Percentiles rank a stretch among this genome's conserved stretches.
These are phyloP conservation scores for Triticum timopheevii DNA, from an alignment of 176 grass and related monocot genomes.

Conservation along the genomic window DNA sequence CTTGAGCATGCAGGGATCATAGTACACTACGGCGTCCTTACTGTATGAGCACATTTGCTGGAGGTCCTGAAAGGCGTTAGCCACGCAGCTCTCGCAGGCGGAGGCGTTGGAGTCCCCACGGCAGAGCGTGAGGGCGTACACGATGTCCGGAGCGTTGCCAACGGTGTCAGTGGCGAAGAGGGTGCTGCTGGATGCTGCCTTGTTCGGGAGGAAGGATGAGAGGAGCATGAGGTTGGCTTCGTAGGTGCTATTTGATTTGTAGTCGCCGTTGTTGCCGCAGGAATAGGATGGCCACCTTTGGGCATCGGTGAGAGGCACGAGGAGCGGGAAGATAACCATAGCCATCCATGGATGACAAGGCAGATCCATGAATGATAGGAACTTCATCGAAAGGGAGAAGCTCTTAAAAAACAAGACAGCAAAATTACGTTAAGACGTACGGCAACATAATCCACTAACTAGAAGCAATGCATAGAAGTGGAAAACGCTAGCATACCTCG, in stretches of 20 bases:
- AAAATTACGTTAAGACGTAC: not conserved
- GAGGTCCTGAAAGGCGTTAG: not conserved
- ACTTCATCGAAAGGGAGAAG: slow-evolving; percentile 85
- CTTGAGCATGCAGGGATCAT: slow-evolving; percentile 35
- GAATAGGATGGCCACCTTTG: not conserved
- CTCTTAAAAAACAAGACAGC: slow-evolving; percentile 31
- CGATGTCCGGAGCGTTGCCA: not conserved
- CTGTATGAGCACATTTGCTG: not conserved
- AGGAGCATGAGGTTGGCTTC: slow-evolving; percentile 35
- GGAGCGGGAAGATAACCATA: no score
- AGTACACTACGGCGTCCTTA: slow-evolving; percentile 3
- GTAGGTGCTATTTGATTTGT: slow-evolving; percentile 35
- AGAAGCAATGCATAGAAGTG: not conserved
- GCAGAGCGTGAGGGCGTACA: slow-evolving; percentile 36
- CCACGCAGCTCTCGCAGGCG: slow-evolving; percentile 17
- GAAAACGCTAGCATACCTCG: slow-evolving; percentile 24
- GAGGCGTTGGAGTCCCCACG: slow-evolving; percentile 19
- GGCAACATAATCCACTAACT: not conserved
- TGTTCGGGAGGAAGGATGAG: slow-evolving; percentile 6
- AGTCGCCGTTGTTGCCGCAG: slow-evolving; percentile 27
- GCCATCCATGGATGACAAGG: slow-evolving; percentile 21
- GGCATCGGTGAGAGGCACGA: not conserved
- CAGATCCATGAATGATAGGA: slow-evolving; percentile 82
- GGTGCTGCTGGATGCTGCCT: not conserved
- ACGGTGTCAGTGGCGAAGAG: slow-evolving; percentile 8